Evolutionary conservation across 805 yeast genomes (phyloP), one percentile per base, ranked within the genome.

Genomic region (Phaffomyces thermotolerans): DNA sequence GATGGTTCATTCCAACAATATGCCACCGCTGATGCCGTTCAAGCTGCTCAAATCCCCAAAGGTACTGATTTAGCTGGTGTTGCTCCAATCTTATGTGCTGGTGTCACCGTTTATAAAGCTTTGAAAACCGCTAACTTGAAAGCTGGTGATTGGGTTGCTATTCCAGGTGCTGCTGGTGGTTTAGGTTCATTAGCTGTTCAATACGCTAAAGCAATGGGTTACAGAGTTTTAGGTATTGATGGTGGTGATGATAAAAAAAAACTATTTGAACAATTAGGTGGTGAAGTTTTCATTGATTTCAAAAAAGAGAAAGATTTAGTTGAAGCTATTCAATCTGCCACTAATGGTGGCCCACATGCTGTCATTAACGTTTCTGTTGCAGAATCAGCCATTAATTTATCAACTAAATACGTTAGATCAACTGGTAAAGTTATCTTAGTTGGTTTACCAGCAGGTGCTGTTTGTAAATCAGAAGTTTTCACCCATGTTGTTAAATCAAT

Each of bases 1-100:
- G 91, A 87, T 64, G 95, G 95, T 51, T 79, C 93, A 18, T 85
- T 87, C 81, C 95, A 87, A 66, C 86, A 86, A 67, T 87, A 85
- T 63, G 88, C 88, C 39, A 79, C 90, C 39, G 95, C 91, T 31
- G 90, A 85, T 63, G 91, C 91, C 36, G 75, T 82, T 41, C 93
- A 86, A 60, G 95, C 93, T 27, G 95, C 95, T 23, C 69, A 73
- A 53, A 78, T 86, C 55, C 89, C 93, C 40, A 60, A 70, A 56
- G 84, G 81, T 41, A 69, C 84, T 27, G 89, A 87, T 60, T 73
- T 85, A 55, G 88, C 90, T 41, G 72, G 69, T 48, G 77, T 79
- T 44, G 79, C 95, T 6, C 95, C 95, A 54, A 78, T 86, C 59
- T 75, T 87, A 57, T 86, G 95, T 69, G 95, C 95, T 15, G 95